Percentiles rank a stretch among this genome's conserved stretches.
Conservation (phyloP, 1,284 basidiomycete species). For the Malassezia arunalokei region DNA sequence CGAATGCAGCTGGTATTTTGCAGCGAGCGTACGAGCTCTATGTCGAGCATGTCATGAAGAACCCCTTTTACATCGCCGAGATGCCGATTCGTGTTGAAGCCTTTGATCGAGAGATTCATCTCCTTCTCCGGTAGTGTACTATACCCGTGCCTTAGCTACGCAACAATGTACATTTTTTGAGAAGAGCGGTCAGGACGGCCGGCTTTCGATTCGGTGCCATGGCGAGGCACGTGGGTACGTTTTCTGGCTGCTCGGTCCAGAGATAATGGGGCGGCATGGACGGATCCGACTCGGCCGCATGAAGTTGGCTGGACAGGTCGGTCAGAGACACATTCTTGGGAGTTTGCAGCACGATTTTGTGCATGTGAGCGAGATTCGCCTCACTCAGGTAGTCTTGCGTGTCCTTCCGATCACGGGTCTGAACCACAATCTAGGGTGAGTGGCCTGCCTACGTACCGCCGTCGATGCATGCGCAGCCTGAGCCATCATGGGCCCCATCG, state of each 20-base stretch:
- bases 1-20: constrained; percentile 48
- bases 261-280: constrained; percentile 48
- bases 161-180: constrained; percentile 49
- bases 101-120: constrained; percentile 58
- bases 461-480: constrained; percentile 53
- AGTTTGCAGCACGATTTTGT: constrained; percentile 43
- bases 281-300: constrained; percentile 14
- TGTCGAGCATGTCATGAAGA: constrained; percentile 93
- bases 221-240: constrained; percentile 52
- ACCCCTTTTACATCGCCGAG: constrained; percentile 94
- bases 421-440: constrained; percentile 2
- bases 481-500: constrained; percentile 53
- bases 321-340: constrained; percentile 24
- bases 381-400: constrained; percentile 24
- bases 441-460: constrained; percentile 30
- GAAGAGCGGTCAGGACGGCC: constrained; percentile 47
- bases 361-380: constrained; percentile 27
- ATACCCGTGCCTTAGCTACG: constrained; percentile 17
- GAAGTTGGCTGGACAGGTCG: constrained; percentile 38
- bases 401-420: not conserved
- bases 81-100: constrained; percentile 90
- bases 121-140: constrained; percentile 16
- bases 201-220: constrained; percentile 52
- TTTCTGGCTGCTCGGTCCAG: constrained; percentile 54
- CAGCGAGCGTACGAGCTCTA: constrained; percentile 80